Evolutionary conservation across 768 basidiomycete genomes (phyloP).

Genomic region (Glaciozyma antarctica): DNA sequence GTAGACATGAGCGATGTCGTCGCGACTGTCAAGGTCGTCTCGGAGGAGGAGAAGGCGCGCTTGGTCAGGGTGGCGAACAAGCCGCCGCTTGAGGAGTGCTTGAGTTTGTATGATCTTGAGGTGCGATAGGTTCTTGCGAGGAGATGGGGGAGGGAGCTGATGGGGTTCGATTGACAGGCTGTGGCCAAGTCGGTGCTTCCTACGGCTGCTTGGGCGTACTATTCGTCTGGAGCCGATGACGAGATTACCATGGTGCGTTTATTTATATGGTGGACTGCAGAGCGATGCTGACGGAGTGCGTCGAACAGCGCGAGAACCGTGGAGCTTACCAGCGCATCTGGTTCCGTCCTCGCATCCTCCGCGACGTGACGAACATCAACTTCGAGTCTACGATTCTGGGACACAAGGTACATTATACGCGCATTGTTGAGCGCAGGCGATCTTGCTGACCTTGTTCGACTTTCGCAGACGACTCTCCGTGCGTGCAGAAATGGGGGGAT

Average conservation of each 20-base stretch:
- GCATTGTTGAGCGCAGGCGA: too few relatives aligned
- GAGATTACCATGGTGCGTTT: slow-evolving; percentile 38
- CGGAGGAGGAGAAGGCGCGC: slow-evolving; percentile 60
- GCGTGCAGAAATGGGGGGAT: neutral
- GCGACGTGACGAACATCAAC: slow-evolving; percentile 77
- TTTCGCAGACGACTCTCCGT: neutral
- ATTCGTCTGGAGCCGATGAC: slow-evolving; percentile 77
- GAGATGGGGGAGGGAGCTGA: neutral
- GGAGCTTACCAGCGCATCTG: slow-evolving; percentile 86
- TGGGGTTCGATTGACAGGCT: slow-evolving; percentile 42
- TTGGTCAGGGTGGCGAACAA: slow-evolving; percentile 51
- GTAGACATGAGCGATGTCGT: slow-evolving; percentile 53
- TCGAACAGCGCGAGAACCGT: slow-evolving; percentile 42
- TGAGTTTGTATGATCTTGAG: slow-evolving; percentile 76
- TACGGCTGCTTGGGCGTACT: slow-evolving; percentile 67
- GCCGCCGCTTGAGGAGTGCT: slow-evolving; percentile 59
- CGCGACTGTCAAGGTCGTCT: slow-evolving; percentile 50
- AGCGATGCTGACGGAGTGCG: neutral
- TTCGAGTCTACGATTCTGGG: slow-evolving; percentile 41
- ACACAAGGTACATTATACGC: neutral
- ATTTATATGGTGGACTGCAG: neutral
- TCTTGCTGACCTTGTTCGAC: too few relatives aligned
- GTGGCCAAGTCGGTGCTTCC: slow-evolving; percentile 60
- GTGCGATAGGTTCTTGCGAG: slow-evolving; percentile 40
- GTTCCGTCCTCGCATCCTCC: slow-evolving; percentile 73